Evolutionary conservation across 306 rosid species (phyloP).

Genomic region (Corylus avellana): DNA sequence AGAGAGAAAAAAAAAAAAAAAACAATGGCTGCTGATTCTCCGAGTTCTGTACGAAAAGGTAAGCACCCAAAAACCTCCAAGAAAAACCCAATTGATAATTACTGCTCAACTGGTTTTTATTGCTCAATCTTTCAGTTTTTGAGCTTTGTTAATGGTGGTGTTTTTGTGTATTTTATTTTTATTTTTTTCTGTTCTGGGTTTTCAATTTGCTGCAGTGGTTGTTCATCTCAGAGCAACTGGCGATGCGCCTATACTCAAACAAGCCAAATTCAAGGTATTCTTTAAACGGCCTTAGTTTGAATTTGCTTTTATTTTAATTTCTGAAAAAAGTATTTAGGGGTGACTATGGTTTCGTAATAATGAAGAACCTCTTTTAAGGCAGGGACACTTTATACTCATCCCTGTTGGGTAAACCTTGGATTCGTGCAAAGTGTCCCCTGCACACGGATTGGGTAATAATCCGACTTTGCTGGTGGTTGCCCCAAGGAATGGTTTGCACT

Average conservation of each 20-base stretch:
- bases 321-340: background rate
- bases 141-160: constrained; percentile 5
- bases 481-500: no score
- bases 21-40: constrained; percentile 66
- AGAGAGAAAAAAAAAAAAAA: background rate
- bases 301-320: background rate
- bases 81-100: constrained; percentile 6
- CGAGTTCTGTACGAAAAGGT: constrained; percentile 71
- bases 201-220: constrained; percentile 60
- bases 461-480: no score
- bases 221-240: constrained; percentile 98
- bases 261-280: constrained; percentile 85
- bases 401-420: no score
- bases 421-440: no score
- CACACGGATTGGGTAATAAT: no score
- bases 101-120: background rate
- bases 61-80: background rate
- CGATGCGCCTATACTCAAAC: constrained; percentile 95
- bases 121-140: background rate
- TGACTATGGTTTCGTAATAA: background rate
- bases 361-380: no score
- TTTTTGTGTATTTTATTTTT: background rate
- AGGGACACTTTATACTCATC: no score
- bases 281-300: background rate
- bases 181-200: background rate